phyloP scores from a whole-genome alignment of 2,329 filamentous ascomycete genomes.

The Penicillium brasilianum region DNA sequence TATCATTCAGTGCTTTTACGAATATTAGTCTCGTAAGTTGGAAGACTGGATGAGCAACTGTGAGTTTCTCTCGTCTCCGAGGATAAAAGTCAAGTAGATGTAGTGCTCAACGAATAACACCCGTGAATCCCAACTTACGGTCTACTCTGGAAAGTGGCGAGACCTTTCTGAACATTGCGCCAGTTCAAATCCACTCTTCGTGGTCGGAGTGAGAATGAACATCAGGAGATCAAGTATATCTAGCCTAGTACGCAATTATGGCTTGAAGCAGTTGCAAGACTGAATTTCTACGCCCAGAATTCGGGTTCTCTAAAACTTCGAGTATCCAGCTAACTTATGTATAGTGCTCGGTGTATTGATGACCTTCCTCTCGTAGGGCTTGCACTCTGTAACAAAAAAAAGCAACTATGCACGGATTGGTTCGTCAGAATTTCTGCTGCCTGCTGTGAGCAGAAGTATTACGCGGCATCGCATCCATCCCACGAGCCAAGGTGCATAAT shows the following conservation, averaged over 20 bases:
- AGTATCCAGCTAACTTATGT: not conserved
- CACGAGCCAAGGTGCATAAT: not conserved
- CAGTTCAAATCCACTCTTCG: conserved; percentile 14
- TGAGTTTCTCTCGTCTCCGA: too few species aligned
- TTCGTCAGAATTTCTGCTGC: not conserved
- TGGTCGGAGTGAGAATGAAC: conserved; percentile 3
- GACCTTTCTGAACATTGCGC: not conserved
- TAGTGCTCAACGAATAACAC: too few species aligned
- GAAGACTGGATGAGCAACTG: too few species aligned
- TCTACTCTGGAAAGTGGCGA: conserved; percentile 7
- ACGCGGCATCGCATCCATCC: conserved; percentile 2
- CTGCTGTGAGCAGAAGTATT: conserved; percentile 4
- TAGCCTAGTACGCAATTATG: not conserved
- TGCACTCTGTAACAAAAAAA: not conserved
- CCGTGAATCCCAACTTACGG: conserved; percentile 16
- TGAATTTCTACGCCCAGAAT: not conserved
- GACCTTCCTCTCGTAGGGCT: not conserved
- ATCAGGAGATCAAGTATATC: too few species aligned
- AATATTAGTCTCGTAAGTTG: too few species aligned
- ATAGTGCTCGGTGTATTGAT: not conserved
- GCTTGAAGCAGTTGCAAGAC: not conserved
- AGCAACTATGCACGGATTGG: not conserved
- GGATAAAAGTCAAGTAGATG: too few species aligned
- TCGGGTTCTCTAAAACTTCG: not conserved
- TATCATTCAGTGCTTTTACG: too few species aligned